phyloP scores from a whole-genome alignment of 169 alveolate species.

The Cryptosporidium meleagridis region DNA sequence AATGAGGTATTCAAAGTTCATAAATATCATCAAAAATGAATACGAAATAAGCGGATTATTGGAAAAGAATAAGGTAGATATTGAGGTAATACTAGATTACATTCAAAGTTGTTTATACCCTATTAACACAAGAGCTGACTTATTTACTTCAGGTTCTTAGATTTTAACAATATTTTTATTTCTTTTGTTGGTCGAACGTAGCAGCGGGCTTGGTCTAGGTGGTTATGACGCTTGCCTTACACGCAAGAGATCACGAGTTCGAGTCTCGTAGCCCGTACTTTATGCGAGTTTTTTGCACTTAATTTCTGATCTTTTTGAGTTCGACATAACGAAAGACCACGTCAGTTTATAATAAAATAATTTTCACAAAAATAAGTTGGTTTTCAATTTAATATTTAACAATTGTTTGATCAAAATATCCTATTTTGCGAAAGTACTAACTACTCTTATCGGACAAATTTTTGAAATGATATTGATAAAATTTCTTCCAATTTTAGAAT shows the following conservation, averaged over 20 bases:
- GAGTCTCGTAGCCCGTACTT: conserved; percentile 77
- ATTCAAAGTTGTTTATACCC: conserved; percentile 62
- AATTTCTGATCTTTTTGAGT: no score
- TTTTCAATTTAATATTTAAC: neutral
- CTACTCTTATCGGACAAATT: conserved; percentile 40
- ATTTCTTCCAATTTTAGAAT: neutral
- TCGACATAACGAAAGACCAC: neutral
- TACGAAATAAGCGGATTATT: neutral
- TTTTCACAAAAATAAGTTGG: neutral
- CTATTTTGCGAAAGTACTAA: neutral
- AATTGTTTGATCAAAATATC: neutral
- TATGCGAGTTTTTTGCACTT: neutral
- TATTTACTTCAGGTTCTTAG: neutral
- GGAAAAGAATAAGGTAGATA: neutral
- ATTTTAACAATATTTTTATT: neutral
- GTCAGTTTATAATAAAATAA: neutral
- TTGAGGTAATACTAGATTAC: conserved; percentile 35
- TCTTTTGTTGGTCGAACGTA: neutral
- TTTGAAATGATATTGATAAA: conserved; percentile 2
- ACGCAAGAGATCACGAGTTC: conserved; percentile 77
- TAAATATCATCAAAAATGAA: neutral
- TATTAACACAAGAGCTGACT: neutral
- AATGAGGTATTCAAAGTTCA: conserved; percentile 30
- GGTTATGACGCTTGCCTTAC: conserved; percentile 77
- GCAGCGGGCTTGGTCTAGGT: conserved; percentile 77